Base-by-base conservation (phyloP, 805 yeast genomes). In the Suhomyces xylopsoci region DNA sequence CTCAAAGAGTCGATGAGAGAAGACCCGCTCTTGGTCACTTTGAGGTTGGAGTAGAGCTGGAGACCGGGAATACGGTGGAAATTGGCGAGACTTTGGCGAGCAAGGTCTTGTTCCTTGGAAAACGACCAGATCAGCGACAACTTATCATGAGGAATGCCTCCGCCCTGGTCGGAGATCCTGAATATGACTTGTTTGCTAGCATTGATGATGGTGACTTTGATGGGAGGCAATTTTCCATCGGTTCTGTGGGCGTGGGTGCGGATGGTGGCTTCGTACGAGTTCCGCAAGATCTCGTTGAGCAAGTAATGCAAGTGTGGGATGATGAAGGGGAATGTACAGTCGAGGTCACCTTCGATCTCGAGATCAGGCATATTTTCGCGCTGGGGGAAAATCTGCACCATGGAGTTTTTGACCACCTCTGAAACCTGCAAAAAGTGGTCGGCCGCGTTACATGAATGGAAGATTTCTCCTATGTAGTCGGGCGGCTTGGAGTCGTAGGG, bases 101-200 rank as follows among this genome's bases (percentile, higher is more conserved):
- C 89, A 15, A 80, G 62, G 49, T 76, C 78, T 3, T 88, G 84
- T 22, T 79, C 77, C 65, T 87, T 88, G 3, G 92, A 92, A 70
- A 94, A 93, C 0, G 96, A 88, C 96, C 97, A 93, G 7, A 91
- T 77, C 43, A 84, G 80, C 14, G 77, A 75, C 34, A 88, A 74
- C 32, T 83, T 78, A 19, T 80, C 81, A 45, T 79, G 77, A 9
- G 80, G 76, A 47, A 93, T 73, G 1, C 98, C 99, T 26, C 97
- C 97, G 3, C 97, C 97, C 58, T 81, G 85, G 68, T 93, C 99
- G 5, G 93, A 84, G 48, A 93, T 82, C 49, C 96, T 78, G 65
- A 93, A 87, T 3, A 85, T 74, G 25, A 90, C 84, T 46, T 84
- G 82, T 38, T 83, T 85, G 10, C 81, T 76, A 17, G 88, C 81